Evolutionary conservation across 2,329 filamentous ascomycete genomes (phyloP), one percentile per base, ranked within the genome.

Genomic region (Aspergillus pseudonomiae): DNA sequence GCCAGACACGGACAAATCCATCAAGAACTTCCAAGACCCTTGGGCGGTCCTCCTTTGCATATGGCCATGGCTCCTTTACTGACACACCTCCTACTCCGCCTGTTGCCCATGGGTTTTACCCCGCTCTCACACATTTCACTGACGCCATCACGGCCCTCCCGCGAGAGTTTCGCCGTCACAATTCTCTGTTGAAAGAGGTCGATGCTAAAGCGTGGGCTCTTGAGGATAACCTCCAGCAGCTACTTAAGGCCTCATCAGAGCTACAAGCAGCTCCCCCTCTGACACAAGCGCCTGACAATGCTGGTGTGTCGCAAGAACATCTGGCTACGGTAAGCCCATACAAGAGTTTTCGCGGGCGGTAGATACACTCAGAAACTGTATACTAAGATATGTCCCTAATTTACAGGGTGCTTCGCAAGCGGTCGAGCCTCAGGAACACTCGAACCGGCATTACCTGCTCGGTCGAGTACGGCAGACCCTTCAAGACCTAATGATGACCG

Each of bases 141-240:
- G 94, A 98, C 78, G 90, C 93, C 67, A 93, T 98, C 75, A 90
- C 93, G 58, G 94, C 94, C 45, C 87, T 99, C 30, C 95, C 95
- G 5, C 94, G 94, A 77, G 95, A 99, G 81, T 92, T 97, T 57
- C 93, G 97, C 71, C 90, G 93, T 75, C 94, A 99, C 78, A 97
- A 97, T 72, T 97, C 94, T 39, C 86, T 98, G 62, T 85, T 99
- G 70, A 97, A 97, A 78, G 95, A 99, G 81, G 95, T 98, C 55
- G 95, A 99, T 81, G 94, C 94, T 67, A 99, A 99, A 81, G 91
- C 96, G 68, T 95, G 94, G 79, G 89, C 89, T 30, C 91, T 95
- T 7, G 93, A 97, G 77, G 91, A 95, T 71, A 86, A 90, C 73
- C 85, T 99, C 63, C 89, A 91, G 74, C 86, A 90, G 74, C 85